Percentiles rank a stretch among this genome's conserved stretches.
phyloP scores from a whole-genome alignment of 2,329 filamentous ascomycete species.

The Fusarium beomiforme region DNA sequence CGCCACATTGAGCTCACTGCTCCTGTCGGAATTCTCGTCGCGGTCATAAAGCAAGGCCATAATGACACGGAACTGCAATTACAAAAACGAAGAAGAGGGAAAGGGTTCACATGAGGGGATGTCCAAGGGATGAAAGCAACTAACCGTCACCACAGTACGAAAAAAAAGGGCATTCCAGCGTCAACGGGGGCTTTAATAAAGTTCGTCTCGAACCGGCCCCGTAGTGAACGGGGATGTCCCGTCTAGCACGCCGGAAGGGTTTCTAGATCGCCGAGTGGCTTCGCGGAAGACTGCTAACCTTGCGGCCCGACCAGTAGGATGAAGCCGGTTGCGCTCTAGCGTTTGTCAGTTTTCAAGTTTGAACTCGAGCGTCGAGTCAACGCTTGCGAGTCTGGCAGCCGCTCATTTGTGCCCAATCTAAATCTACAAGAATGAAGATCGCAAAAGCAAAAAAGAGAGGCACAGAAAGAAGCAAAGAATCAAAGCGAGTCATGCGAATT shows the following conservation, averaged over 20 bases:
- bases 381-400: background rate
- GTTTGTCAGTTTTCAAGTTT: background rate
- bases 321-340: background rate
- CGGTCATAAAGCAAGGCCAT: background rate
- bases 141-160: background rate
- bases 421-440: background rate
- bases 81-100: background rate
- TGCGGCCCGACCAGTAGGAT: background rate
- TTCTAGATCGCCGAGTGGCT: background rate
- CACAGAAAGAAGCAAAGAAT: background rate
- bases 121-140: background rate
- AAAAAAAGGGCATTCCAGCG: background rate
- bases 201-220: background rate
- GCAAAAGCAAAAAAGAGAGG: background rate
- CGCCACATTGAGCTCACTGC: conserved; percentile 2
- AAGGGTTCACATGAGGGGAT: background rate
- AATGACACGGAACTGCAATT: background rate
- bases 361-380: background rate
- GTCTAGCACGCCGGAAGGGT: background rate
- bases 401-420: background rate
- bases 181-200: background rate
- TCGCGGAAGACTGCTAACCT: background rate
- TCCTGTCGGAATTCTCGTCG: background rate
- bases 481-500: background rate
- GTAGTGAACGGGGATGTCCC: too few relatives aligned